These are phyloP conservation scores for Argentina anserina DNA, from an alignment of 306 rosid species.

Conservation along the genomic window DNA sequence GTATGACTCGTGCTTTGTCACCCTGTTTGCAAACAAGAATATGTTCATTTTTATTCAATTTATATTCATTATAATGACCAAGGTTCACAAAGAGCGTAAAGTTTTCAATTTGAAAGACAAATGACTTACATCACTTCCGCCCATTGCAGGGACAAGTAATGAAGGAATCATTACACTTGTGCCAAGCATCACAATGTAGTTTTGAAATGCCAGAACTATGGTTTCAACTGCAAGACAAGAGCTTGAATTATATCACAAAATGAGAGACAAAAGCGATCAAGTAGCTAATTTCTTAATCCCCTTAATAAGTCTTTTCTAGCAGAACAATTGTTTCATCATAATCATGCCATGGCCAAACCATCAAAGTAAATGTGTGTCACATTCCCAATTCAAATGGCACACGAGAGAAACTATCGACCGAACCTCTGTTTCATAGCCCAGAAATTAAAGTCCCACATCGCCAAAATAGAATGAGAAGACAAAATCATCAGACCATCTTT, in stretches of 20 bases:
- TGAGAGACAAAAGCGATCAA: not conserved
- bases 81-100: not conserved
- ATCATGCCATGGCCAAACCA: slow-evolving; percentile 7
- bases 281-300: not conserved
- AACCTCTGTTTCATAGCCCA: slow-evolving; percentile 3
- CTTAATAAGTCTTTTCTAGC: not conserved
- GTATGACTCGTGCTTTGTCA: slow-evolving; percentile 88
- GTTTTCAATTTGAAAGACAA: slow-evolving; percentile 4
- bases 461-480: slow-evolving; percentile 6
- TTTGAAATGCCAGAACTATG: slow-evolving; percentile 82
- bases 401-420: not conserved
- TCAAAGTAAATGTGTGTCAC: not conserved
- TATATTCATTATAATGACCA: not conserved
- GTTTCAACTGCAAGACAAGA: slow-evolving; percentile 74
- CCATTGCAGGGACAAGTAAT: slow-evolving; percentile 78
- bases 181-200: slow-evolving; percentile 92
- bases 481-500: slow-evolving; percentile 7
- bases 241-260: not conserved
- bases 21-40: slow-evolving; percentile 53
- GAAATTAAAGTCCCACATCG: not conserved
- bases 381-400: slow-evolving; percentile 3
- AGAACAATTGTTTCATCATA: not conserved
- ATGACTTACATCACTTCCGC: slow-evolving; percentile 76
- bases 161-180: slow-evolving; percentile 95
- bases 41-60: not conserved